A percentile compares a stretch with the other conserved stretches of the same genome.
These are phyloP conservation scores for Amanita subjunquillea DNA, from an alignment of 768 basidiomycete species.

Conservation along the genomic window DNA sequence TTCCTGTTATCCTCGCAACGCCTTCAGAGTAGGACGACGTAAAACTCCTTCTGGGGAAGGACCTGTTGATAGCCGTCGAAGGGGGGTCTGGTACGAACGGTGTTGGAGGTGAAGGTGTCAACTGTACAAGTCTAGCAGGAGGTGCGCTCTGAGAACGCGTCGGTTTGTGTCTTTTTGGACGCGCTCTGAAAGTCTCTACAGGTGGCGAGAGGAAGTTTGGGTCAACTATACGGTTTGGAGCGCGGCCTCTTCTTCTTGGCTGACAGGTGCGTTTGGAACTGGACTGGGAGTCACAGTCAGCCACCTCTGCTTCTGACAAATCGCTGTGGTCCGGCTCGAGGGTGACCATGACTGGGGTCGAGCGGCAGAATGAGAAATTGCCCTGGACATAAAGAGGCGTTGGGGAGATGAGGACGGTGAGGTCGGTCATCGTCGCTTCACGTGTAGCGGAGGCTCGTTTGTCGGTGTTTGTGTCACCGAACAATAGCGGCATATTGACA, in stretches of 20 bases:
- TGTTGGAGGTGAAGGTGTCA: conserved; percentile 2
- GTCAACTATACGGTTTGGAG: conserved; percentile 12
- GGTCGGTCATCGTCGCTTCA: conserved; percentile 29
- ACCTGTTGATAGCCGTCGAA: not conserved
- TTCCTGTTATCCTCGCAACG: conserved; percentile 19
- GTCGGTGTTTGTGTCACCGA: not conserved
- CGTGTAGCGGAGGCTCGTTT: not conserved
- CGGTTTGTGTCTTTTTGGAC: conserved; percentile 24
- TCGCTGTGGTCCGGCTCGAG: conserved; percentile 19
- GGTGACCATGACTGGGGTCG: conserved; percentile 31
- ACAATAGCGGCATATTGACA: too few species aligned
- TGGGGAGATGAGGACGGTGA: conserved; percentile 41
- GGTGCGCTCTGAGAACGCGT: conserved; percentile 39
- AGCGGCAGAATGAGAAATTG: conserved; percentile 23
- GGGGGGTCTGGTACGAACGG: conserved; percentile 8
- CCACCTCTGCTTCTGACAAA: conserved; percentile 5
- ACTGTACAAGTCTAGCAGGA: conserved; percentile 11
- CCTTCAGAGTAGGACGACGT: conserved; percentile 16
- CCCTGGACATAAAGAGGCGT: conserved; percentile 27
- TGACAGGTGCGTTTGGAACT: conserved; percentile 10
- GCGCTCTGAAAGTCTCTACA: conserved; percentile 35
- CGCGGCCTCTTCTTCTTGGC: conserved; percentile 9
- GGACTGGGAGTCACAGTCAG: conserved; percentile 10
- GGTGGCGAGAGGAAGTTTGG: conserved; percentile 35
- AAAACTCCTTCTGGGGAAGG: conserved; percentile 16